phyloP scores from a whole-genome alignment of 2,329 filamentous ascomycete genomes.

The Pseudopyricularia cyperi region DNA sequence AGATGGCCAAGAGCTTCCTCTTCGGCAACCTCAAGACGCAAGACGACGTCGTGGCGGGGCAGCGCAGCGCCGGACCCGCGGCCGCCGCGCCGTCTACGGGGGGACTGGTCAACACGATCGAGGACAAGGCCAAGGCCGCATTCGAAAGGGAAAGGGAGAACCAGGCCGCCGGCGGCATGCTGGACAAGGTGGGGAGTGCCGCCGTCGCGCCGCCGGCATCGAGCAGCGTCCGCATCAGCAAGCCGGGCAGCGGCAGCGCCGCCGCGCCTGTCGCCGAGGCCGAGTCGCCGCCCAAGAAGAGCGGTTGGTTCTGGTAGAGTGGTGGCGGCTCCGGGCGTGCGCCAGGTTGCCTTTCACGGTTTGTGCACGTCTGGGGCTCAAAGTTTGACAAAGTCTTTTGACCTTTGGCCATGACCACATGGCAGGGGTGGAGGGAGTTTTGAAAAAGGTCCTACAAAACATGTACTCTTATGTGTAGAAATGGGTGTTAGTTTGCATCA shows the following conservation, averaged over 20 bases:
- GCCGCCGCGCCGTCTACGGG: constrained; percentile 14
- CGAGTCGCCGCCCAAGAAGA: not conserved
- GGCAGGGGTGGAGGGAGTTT: not conserved
- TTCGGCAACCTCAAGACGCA: constrained; percentile 24
- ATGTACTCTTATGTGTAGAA: not conserved
- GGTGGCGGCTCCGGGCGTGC: not conserved
- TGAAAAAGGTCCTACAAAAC: not conserved
- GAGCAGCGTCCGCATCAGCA: constrained; percentile 15
- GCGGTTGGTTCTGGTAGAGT: not conserved
- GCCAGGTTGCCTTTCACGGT: not conserved
- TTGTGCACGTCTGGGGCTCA: no score
- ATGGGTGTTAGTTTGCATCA: not conserved
- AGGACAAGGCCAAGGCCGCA: constrained; percentile 26
- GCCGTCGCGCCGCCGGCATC: constrained; percentile 22
- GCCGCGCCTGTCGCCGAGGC: not conserved
- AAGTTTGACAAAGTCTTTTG: no score
- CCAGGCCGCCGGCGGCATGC: constrained; percentile 33
- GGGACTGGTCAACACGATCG: constrained; percentile 18
- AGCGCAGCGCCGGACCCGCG: constrained; percentile 16
- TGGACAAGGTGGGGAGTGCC: constrained; percentile 23
- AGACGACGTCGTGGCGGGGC: constrained; percentile 14
- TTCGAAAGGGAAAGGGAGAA: constrained; percentile 37
- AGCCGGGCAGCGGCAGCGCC: not conserved
- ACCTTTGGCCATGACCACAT: not conserved
- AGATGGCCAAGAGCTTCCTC: constrained; percentile 18